Evolutionary conservation across 345 rosid genomes (phyloP), one percentile per base, ranked within the genome.

Genomic region (Excoecaria agallocha): DNA sequence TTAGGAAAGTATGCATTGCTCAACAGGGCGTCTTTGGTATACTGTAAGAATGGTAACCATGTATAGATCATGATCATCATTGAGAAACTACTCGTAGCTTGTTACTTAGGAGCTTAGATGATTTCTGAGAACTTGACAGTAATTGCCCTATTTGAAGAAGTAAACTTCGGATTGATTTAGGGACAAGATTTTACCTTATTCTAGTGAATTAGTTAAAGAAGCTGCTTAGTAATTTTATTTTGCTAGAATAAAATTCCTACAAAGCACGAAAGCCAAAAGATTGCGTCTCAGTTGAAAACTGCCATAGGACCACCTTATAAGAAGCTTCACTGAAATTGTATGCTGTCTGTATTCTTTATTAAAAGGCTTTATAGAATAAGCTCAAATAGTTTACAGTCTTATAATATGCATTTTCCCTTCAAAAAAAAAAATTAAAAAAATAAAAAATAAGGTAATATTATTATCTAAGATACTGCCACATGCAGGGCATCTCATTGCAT

Each of bases 261-360:
- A 3, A 45, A 64, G 15, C 46, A 6, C 4, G 22, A 68, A 50
- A 68, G 12, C 24, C 64, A 59, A 59, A 59, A 25, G 64, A 59
- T 3, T 16, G 64, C 0, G 13, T 30, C 39, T 30, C 8, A 12
- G 10, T 6, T 24, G 30, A 24, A 37, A 30, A 22, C 67, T 30
- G 39, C 58, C 72, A 45, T 68, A 11, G 49, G 13, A n/a, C 51
- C 16, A 6, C 13, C 11, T 8, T 15, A 37, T 5, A 20, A 37
- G 78, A 75, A 75, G 59, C 25, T 75, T 75, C 78, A 48, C 12
- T 38, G 78, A 75, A 75, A 41, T 60, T 39, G 66, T 68, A 17
- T 5, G 1, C 39, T 75, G 38, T 59, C 68, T 38, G 60, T 66
- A 56, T 67, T 67, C 72, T 38, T 19, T 17, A 68, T 30, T 30